Evolutionary conservation across 2,329 filamentous ascomycete genomes (phyloP).

Genomic region (Cladosporium austrohemisphaericum): DNA sequence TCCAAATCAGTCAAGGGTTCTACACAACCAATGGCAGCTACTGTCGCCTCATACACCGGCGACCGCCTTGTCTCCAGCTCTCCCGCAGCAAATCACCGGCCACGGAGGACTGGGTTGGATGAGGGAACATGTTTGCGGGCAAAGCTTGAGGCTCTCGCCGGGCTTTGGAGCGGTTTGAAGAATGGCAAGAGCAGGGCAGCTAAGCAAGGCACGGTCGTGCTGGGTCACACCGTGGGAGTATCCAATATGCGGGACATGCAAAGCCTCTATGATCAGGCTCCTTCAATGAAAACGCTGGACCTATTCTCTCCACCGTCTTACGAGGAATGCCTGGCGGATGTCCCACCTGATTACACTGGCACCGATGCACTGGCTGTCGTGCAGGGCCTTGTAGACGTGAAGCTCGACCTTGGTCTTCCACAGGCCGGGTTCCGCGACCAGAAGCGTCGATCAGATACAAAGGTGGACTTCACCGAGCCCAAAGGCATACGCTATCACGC

Average conservation of each 20-base stretch:
- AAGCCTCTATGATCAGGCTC: not conserved
- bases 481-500: conserved; percentile 50
- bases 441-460: conserved; percentile 24
- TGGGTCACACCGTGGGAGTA: not conserved
- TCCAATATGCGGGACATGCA: not conserved
- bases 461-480: conserved; percentile 57
- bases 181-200: conserved; percentile 2
- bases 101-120: conserved; percentile 45
- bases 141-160: conserved; percentile 9
- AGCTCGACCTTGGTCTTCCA: not conserved
- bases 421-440: conserved; percentile 14
- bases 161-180: conserved; percentile 22
- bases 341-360: conserved; percentile 44
- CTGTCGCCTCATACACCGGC: conserved; percentile 40
- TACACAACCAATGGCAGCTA: conserved; percentile 43
- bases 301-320: conserved; percentile 39
- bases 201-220: not conserved
- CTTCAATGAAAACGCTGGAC: conserved; percentile 1
- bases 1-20: conserved; percentile 24
- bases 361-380: conserved; percentile 37
- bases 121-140: conserved; percentile 26
- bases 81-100: conserved; percentile 41
- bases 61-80: conserved; percentile 40
- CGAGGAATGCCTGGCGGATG: conserved; percentile 41
- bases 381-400: conserved; percentile 5